A percentile compares a stretch with the other conserved stretches of the same genome.
phyloP scores from a whole-genome alignment of 768 basidiomycete genomes.

The Russula compacta region DNA sequence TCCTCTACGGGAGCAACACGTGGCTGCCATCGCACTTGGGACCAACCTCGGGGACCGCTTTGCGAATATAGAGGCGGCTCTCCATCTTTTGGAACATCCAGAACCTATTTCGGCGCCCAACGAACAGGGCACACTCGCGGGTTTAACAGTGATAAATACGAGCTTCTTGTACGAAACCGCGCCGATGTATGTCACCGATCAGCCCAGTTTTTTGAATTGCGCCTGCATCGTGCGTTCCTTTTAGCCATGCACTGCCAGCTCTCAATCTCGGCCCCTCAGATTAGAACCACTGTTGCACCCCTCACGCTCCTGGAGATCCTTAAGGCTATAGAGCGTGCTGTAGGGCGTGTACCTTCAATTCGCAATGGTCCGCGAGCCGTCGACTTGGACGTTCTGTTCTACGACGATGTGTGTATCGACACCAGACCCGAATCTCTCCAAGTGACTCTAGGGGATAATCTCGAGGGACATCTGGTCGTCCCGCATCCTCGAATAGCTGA shows the following conservation, averaged over 20 bases:
- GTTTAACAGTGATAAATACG: constrained; percentile 51
- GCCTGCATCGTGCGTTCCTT: constrained; percentile 67
- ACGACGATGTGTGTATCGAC: constrained; percentile 52
- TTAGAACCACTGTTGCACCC: constrained; percentile 66
- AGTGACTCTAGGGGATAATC: constrained; percentile 35
- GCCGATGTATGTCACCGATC: constrained; percentile 94
- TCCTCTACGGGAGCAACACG: constrained; percentile 22
- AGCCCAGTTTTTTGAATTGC: constrained; percentile 82
- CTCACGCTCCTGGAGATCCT: constrained; percentile 47
- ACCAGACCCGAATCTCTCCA: constrained; percentile 38
- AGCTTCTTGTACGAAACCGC: constrained; percentile 89
- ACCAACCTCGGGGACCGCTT: constrained; percentile 88
- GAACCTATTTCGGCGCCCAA: constrained; percentile 23
- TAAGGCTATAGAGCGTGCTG: constrained; percentile 61
- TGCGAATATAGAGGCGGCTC: constrained; percentile 68
- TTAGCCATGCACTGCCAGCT: too few relatives aligned
- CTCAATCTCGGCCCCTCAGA: constrained; percentile 33
- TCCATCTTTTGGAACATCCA: constrained; percentile 58
- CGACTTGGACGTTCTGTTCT: constrained; percentile 83
- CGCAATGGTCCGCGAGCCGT: constrained; percentile 84
- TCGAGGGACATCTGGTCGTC: constrained; percentile 62
- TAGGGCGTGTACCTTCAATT: constrained; percentile 73
- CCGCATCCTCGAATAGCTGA: constrained; percentile 80
- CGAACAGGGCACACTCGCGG: constrained; percentile 23
- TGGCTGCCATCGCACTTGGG: constrained; percentile 70